Conservation (phyloP, 139 green algal species). For the Tetraselmis striata region DNA sequence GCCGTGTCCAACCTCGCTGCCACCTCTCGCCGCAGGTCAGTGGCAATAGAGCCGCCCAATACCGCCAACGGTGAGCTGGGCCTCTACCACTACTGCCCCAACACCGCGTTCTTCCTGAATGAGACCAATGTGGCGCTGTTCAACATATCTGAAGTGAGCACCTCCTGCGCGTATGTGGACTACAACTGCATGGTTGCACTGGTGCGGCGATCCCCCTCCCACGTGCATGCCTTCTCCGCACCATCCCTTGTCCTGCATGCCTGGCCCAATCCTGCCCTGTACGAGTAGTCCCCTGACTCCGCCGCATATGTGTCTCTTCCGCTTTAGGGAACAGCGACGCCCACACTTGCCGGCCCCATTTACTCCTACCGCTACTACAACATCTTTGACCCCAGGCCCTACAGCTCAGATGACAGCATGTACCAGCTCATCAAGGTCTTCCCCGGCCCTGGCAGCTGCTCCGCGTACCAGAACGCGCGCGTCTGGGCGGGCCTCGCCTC, state of each 20-base stretch:
- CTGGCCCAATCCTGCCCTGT: too few relatives aligned
- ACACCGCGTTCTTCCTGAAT: background rate
- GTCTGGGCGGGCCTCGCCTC: background rate
- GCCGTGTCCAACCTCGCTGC: too few relatives aligned
- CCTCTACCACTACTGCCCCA: background rate
- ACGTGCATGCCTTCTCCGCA: too few relatives aligned
- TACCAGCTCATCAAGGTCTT: background rate
- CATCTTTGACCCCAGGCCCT: background rate
- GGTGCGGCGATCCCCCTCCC: background rate
- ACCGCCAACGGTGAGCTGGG: background rate
- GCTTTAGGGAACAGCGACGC: background rate
- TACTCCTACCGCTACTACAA: background rate
- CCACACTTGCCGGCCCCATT: background rate
- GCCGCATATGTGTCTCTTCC: too few relatives aligned
- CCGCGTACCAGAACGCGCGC: background rate
- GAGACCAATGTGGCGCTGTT: background rate
- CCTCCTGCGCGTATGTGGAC: background rate
- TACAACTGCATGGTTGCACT: background rate
- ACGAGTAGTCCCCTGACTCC: too few relatives aligned
- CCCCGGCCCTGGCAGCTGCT: background rate
- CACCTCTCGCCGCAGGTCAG: too few relatives aligned
- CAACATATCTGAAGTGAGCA: background rate
- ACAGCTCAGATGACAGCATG: background rate
- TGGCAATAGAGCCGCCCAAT: background rate
- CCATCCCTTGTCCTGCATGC: too few relatives aligned